A percentile compares a stretch with the other conserved stretches of the same genome.
These are phyloP conservation scores for Marasmius oreades DNA, from an alignment of 1,284 basidiomycete species.

Conservation along the genomic window DNA sequence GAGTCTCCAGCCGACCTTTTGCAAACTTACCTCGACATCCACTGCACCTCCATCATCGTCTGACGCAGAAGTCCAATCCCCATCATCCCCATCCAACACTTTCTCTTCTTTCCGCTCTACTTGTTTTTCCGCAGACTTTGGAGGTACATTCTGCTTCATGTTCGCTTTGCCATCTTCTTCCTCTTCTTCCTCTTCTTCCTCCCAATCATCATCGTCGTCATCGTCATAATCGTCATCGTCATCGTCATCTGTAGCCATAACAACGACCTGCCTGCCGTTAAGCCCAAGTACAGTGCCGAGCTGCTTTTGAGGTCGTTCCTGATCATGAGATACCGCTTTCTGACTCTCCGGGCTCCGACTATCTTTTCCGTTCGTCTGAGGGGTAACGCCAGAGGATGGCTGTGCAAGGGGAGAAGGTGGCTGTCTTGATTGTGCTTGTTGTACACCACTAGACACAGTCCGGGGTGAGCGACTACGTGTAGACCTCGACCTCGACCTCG, in stretches of 20 bases:
- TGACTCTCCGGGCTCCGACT: background rate
- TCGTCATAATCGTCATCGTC: slow-evolving; percentile 48
- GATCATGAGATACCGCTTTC: background rate
- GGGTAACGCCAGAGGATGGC: background rate
- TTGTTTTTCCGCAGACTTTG: background rate
- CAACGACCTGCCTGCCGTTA: slow-evolving; percentile 28
- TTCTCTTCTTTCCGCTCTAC: slow-evolving; percentile 4
- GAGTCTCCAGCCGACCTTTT: slow-evolving; percentile 3
- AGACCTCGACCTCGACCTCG: slow-evolving; percentile 1
- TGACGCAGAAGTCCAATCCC: slow-evolving; percentile 24
- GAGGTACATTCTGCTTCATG: background rate
- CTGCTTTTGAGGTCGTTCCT: slow-evolving; percentile 19
- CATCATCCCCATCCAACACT: slow-evolving; percentile 48
- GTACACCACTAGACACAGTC: background rate
- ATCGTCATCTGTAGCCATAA: slow-evolving; percentile 30
- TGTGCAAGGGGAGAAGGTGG: slow-evolving; percentile 1
- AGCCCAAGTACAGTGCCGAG: background rate
- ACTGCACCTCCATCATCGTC: slow-evolving; percentile 14
- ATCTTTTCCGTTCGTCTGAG: background rate
- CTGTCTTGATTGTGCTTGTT: background rate
- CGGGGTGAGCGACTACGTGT: background rate
- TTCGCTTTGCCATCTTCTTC: background rate
- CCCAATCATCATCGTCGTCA: slow-evolving; percentile 46
- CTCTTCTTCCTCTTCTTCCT: background rate
- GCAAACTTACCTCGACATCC: background rate